A percentile compares a stretch with the other conserved stretches of the same genome.
phyloP scores from a whole-genome alignment of 768 basidiomycete genomes.

The Calvatia gigantea region DNA sequence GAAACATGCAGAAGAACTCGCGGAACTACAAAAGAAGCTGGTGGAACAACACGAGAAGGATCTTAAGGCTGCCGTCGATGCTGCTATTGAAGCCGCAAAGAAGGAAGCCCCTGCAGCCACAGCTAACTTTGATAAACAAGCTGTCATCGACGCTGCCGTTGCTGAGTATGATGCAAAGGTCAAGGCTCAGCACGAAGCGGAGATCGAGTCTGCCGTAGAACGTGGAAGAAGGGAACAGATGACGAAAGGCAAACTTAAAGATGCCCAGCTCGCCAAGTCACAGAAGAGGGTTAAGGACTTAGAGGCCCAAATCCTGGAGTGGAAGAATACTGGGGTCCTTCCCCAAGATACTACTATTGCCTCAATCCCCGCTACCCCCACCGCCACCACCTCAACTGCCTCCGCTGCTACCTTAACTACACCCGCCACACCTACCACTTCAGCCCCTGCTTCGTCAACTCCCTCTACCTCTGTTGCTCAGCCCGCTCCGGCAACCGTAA shows the following conservation, averaged over 20 bases:
- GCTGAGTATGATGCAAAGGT: slow-evolving; percentile 45
- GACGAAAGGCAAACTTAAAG: slow-evolving; percentile 66
- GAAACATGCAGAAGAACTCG: slow-evolving; percentile 60
- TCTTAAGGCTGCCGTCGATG: slow-evolving; percentile 50
- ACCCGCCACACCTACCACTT: slow-evolving; percentile 13
- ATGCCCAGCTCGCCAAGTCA: slow-evolving; percentile 59
- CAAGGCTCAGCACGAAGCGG: slow-evolving; percentile 45
- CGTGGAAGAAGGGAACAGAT: slow-evolving; percentile 61
- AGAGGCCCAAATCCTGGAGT: slow-evolving; percentile 58
- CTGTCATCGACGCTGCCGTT: slow-evolving; percentile 46
- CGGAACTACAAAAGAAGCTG: slow-evolving; percentile 50
- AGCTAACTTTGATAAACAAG: slow-evolving; percentile 26
- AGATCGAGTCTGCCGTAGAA: slow-evolving; percentile 64
- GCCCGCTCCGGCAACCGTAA: slow-evolving; percentile 17
- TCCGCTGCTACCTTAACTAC: slow-evolving; percentile 12
- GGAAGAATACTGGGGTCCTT: slow-evolving; percentile 47
- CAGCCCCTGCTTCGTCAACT: slow-evolving; percentile 13
- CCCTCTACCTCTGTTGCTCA: slow-evolving; percentile 18
- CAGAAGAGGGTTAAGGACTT: slow-evolving; percentile 65
- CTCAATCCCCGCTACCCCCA: slow-evolving; percentile 16
- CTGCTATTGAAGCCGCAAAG: slow-evolving; percentile 38
- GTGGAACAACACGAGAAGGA: slow-evolving; percentile 49
- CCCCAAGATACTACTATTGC: slow-evolving; percentile 31
- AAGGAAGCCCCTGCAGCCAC: slow-evolving; percentile 25
- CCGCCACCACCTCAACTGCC: slow-evolving; percentile 15